Base-by-base conservation (phyloP, 345 rosid genomes). In the Erucastrum elatum region DNA sequence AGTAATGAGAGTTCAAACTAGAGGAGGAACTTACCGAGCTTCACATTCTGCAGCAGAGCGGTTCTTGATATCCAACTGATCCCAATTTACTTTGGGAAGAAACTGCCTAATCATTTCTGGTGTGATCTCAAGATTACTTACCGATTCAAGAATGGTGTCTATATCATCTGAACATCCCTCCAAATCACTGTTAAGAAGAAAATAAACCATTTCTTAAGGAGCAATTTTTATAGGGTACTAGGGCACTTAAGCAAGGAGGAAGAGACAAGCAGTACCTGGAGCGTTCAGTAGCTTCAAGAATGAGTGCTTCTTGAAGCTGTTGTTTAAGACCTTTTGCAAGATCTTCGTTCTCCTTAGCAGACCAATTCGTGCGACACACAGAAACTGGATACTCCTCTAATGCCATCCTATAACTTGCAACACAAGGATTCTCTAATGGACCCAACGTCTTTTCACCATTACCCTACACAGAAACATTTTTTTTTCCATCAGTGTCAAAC, bases 41-140 rank as follows among this genome's bases (percentile, higher is more conserved):
- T 87, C 88, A 79, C 98, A 93, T 84, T 91, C 98, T 60, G 92
- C 85, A 78, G 89, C 95, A 69, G 87, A 81, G 51, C 85, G 93
- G 82, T 87, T 86, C 25, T 62, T 64, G 13, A 85, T 83, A 71
- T 83, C 90, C 78, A 93, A 66, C 11, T 83, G 87, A 79, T 90
- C 85, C 98, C 98, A 93, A 11, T 87, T 81, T 75, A 91, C 90
- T 71, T 88, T 85, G 0, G 95, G 97, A 81, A 91, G 88, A 76
- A 90, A 88, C 82, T 87, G 86, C 74, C 90, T 86, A 34, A 86
- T 78, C 80, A 73, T 82, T 74, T 89, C 88, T 6, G 95, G 89
- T 2, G 95, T 82, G 69, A 93, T 87, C 71, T 93, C 94, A 77
- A 88, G 82, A 80, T 90, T 87, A 71, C 80, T 82, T 29, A 93